Base-by-base conservation (phyloP, 2,329 filamentous ascomycete species). In the Exophiala aquamarina region DNA sequence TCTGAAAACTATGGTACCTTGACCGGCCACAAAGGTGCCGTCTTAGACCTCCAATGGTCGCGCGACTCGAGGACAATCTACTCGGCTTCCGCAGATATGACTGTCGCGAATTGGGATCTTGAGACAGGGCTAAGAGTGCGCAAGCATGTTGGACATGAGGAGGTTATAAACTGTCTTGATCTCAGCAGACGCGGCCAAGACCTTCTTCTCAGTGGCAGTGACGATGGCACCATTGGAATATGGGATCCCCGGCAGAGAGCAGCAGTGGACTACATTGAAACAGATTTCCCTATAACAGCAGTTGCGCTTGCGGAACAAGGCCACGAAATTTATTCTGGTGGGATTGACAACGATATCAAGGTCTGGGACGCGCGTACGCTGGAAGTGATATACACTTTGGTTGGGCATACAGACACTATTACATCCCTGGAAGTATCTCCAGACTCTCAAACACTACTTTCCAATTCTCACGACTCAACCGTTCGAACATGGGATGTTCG, bases 301-400 rank as follows among this genome's bases (percentile, higher is more conserved):
- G 82, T 97, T 4, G 89, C 90, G 13, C 75, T 97, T n/a, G 86
- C 91, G 1, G 90, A 95, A 66, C 90, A 92, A 2, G 93, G 93
- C 14, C 95, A 95, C 65, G 93, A 97, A 70, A 82, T 98, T 19
- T 98, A 93, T 67, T 87, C 88, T 5, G 92, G 92, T 37, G 88
- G 91, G 17, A 96, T 98, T 59, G 93, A 97, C 71, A 96, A 97
- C 64, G 90, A 94, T 60, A 95, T 98, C 66, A 89, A 91, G 61
- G 91, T 95, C 15, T 98, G 93, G 92, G 93, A 98, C 68, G 72
- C 97, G 63, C 83, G 93, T 57, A 97, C 95, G 74, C 90, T 94
- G 69, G 81, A 86, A 5, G 81, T 94, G 2, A 83, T 89, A 4
- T 96, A 97, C 68, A 86, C 86, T 2, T 84, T 98, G 77, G 70